phyloP scores from a whole-genome alignment of 106 monocot genomes.

The Acanthochlamys bracteata region DNA sequence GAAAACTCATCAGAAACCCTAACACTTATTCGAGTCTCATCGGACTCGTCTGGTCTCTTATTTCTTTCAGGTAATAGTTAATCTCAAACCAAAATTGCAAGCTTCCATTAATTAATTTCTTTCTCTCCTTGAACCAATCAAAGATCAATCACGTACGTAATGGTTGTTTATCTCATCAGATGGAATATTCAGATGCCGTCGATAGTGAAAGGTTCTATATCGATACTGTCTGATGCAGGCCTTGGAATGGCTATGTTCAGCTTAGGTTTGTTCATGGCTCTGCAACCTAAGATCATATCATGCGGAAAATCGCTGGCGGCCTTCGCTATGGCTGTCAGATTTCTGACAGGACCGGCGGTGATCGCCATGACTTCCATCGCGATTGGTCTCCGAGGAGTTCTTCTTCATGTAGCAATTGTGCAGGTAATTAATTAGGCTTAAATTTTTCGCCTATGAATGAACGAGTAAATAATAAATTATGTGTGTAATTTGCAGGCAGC shows the following conservation, averaged over 20 bases:
- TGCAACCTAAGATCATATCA: constrained; percentile 83
- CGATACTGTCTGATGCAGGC: constrained; percentile 81
- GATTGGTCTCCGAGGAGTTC: constrained; percentile 67
- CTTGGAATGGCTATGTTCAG: constrained; percentile 95
- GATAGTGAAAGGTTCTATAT: constrained; percentile 72
- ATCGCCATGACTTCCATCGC: constrained; percentile 66
- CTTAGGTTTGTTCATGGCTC: constrained; percentile 90
- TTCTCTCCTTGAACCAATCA: not conserved
- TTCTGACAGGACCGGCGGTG: constrained; percentile 76
- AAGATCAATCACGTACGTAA: no score
- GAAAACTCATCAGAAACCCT: constrained; percentile 86
- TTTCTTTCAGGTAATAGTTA: constrained; percentile 57
- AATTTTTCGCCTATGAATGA: not conserved
- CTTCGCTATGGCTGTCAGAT: constrained; percentile 81
- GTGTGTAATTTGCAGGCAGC: constrained; percentile 60
- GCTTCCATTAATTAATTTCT: not conserved
- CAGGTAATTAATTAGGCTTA: constrained; percentile 26
- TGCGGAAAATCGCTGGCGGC: constrained; percentile 69
- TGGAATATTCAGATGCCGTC: constrained; percentile 80
- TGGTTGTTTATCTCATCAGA: constrained; percentile 46
- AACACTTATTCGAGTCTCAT: constrained; percentile 83
- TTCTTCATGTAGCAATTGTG: constrained; percentile 73
- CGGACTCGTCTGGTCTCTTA: constrained; percentile 73
- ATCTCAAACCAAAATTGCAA: not conserved
- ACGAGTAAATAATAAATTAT: no score